Percentiles rank a stretch among this genome's conserved stretches.
Evolutionary conservation across 169 alveolate species (phyloP).

Genomic region (Sarcocystis neurona): DNA sequence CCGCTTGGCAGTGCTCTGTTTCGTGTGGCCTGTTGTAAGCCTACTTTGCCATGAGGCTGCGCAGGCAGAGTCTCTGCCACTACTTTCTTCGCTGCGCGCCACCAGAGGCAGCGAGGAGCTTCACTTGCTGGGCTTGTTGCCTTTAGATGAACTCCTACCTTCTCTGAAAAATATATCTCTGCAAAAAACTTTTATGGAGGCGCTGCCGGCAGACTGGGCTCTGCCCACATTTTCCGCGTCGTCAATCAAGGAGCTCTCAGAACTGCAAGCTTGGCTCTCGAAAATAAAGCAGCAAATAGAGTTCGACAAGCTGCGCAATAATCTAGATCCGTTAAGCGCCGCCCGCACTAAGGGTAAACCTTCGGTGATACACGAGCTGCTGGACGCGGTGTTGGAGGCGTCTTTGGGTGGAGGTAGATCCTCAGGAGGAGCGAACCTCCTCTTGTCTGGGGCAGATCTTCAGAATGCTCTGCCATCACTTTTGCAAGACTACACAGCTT

Average conservation of each 20-base stretch:
- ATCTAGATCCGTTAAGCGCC: background rate
- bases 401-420: background rate
- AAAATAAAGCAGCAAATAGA: background rate
- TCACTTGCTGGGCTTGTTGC: background rate
- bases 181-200: background rate
- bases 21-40: no score
- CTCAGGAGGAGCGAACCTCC: background rate
- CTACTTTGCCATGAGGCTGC: no score
- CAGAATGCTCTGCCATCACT: background rate
- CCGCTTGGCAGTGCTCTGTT: no score
- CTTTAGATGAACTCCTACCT: background rate
- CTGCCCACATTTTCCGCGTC: conserved; percentile 23
- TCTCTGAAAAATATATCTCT: background rate
- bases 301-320: background rate
- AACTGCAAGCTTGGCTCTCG: background rate
- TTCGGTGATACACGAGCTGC: background rate
- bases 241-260: background rate
- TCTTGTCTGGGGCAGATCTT: background rate
- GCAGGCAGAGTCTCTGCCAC: no score
- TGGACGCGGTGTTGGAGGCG: background rate
- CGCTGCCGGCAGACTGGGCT: conserved; percentile 20
- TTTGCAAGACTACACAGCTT: background rate
- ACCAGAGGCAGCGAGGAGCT: no score
- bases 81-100: no score
- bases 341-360: background rate